phyloP scores from a whole-genome alignment of 2,329 filamentous ascomycete species.

The Drechslerella dactyloides region DNA sequence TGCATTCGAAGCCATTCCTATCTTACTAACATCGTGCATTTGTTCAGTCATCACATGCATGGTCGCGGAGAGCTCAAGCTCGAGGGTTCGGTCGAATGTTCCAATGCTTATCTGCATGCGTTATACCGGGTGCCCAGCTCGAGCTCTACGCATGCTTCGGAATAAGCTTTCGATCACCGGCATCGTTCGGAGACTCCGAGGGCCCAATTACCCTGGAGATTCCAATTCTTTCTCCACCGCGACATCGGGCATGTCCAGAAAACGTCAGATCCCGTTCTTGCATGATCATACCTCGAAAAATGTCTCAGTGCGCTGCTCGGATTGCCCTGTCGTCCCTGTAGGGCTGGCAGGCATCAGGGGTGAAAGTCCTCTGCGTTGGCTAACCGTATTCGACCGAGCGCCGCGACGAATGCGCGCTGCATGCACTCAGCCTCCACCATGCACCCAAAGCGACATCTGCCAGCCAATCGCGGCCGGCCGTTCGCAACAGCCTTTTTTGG shows the following conservation, averaged over 20 bases:
- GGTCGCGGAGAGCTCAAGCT: too few relatives aligned
- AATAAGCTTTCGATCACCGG: neutral
- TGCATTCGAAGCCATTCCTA: too few relatives aligned
- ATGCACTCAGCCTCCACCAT: conserved; percentile 51
- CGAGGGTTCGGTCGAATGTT: too few relatives aligned
- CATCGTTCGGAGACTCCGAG: neutral
- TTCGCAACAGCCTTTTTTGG: conserved; percentile 2
- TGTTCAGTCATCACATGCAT: too few relatives aligned
- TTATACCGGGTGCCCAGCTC: too few relatives aligned
- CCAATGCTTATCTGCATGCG: too few relatives aligned
- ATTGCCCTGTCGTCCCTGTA: conserved; percentile 46
- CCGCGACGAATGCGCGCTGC: conserved; percentile 29
- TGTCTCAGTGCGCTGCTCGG: conserved; percentile 29
- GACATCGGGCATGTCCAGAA: conserved; percentile 8
- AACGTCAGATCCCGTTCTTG: conserved; percentile 45
- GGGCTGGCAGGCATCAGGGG: conserved; percentile 50
- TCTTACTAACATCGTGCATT: too few relatives aligned
- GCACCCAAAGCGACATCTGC: conserved; percentile 17
- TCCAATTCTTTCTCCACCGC: neutral
- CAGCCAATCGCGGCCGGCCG: conserved; percentile 24
- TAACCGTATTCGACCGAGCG: conserved; percentile 46
- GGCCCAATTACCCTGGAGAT: neutral
- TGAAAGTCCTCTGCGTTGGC: conserved; percentile 21
- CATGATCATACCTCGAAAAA: conserved; percentile 19
- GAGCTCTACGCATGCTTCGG: too few relatives aligned